Evolutionary conservation across 768 basidiomycete species (phyloP).

Genomic region (Boletus tylopilopsis): DNA sequence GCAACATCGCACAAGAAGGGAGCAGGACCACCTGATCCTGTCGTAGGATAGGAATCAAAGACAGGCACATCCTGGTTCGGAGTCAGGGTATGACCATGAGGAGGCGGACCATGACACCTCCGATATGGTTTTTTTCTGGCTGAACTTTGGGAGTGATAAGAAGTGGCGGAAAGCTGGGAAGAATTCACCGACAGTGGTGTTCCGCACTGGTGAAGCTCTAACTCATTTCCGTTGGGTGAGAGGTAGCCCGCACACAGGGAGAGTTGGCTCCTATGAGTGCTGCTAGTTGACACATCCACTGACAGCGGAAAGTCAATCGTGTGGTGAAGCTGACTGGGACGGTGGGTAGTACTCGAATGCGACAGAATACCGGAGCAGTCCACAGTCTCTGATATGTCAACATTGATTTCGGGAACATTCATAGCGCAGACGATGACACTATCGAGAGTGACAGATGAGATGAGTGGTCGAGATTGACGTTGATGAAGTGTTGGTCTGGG

Average conservation of each 20-base stretch:
- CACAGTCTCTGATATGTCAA: no score
- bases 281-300: background rate
- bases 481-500: background rate
- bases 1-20: background rate
- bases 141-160: conserved; percentile 14
- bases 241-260: background rate
- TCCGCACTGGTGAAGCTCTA: conserved; percentile 1
- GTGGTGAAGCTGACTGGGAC: background rate
- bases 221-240: background rate
- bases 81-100: conserved; percentile 9
- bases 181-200: conserved; percentile 13
- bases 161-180: conserved; percentile 15
- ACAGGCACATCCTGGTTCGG: background rate
- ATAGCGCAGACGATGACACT: conserved; percentile 10
- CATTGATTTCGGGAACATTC: no score
- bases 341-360: background rate
- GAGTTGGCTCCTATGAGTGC: background rate
- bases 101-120: conserved; percentile 11
- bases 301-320: background rate
- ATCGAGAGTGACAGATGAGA: background rate
- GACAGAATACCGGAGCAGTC: no score
- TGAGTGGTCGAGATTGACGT: background rate
- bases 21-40: background rate
- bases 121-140: conserved; percentile 21
- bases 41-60: background rate